These are phyloP conservation scores for Coniella lustricola DNA, from an alignment of 2,329 filamentous ascomycete genomes.

Conservation along the genomic window DNA sequence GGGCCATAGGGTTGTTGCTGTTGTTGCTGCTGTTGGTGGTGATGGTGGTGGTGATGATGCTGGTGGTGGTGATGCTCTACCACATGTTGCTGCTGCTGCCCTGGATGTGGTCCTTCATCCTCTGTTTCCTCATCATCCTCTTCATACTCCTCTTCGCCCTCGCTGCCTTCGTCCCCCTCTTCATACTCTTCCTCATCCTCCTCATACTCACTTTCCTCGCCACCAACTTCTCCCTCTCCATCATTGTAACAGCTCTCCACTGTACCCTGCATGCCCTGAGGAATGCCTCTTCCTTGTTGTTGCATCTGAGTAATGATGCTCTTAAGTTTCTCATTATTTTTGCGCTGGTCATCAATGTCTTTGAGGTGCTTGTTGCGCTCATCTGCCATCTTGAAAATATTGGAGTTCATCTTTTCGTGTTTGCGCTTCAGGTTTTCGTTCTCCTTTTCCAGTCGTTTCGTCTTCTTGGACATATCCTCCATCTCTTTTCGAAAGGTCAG, in stretches of 20 bases:
- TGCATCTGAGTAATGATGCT: constrained; percentile 96
- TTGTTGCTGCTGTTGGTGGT: constrained; percentile 22
- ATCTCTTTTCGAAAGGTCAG: constrained; percentile 97
- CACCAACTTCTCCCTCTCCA: constrained; percentile 40
- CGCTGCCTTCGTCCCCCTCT: constrained; percentile 55
- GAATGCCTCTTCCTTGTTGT: constrained; percentile 75
- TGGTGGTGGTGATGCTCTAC: constrained; percentile 20
- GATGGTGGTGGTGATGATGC: constrained; percentile 23
- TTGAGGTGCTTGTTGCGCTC: constrained; percentile 72
- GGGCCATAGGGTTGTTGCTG: constrained; percentile 38
- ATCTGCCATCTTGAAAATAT: constrained; percentile 95
- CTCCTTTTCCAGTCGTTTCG: constrained; percentile 92
- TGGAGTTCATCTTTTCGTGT: constrained; percentile 86
- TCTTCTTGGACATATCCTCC: constrained; percentile 99
- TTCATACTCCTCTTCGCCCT: constrained; percentile 51
- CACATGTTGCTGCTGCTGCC: constrained; percentile 22
- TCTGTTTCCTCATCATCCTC: constrained; percentile 29
- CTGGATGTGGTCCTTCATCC: constrained; percentile 25
- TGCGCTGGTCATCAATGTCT: constrained; percentile 70
- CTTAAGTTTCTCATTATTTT: constrained; percentile 85
- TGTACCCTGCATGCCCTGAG: constrained; percentile 55
- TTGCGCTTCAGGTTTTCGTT: constrained; percentile 87
- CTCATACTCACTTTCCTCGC: constrained; percentile 58
- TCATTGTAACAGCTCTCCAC: constrained; percentile 54
- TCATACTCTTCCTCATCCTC: constrained; percentile 56